Conservation (phyloP, 2,329 filamentous ascomycete species). For the Elsinoe perseae region DNA sequence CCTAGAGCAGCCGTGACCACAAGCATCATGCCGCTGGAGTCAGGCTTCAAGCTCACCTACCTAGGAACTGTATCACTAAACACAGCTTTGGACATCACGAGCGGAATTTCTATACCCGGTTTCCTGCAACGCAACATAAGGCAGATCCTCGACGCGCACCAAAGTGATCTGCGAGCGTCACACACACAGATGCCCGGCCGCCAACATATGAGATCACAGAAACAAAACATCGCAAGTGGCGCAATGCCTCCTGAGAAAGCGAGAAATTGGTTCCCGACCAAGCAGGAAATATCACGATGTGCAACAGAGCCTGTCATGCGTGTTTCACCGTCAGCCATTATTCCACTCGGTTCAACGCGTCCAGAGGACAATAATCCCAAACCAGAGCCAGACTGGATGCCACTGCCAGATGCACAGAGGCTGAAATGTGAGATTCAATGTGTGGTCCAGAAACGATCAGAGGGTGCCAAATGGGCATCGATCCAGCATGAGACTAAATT, state of each 20-base stretch:
- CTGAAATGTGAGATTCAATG: slow-evolving; percentile 12
- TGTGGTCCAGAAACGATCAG: background rate
- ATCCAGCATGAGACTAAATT: slow-evolving; percentile 1
- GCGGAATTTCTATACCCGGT: background rate
- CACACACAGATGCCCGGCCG: background rate
- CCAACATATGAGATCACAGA: background rate
- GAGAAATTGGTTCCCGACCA: slow-evolving; percentile 25
- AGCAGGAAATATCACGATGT: slow-evolving; percentile 26
- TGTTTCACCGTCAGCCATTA: slow-evolving; percentile 17
- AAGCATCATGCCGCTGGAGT: slow-evolving; percentile 12
- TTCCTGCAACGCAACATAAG: slow-evolving; percentile 29
- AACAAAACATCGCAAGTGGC: background rate
- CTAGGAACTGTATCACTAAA: slow-evolving; percentile 22
- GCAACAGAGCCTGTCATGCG: slow-evolving; percentile 23
- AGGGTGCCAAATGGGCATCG: background rate
- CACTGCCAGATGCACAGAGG: background rate
- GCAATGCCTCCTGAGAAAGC: slow-evolving; percentile 2
- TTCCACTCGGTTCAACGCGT: background rate
- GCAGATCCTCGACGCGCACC: slow-evolving; percentile 25
- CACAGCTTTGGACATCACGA: background rate
- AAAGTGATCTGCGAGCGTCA: slow-evolving; percentile 17
- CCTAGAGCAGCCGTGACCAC: background rate
- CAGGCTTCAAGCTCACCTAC: slow-evolving; percentile 13
- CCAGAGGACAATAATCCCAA: background rate
- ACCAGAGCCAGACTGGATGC: background rate